Evolutionary conservation across 108 stramenopile species (phyloP).

Genomic region (Cylindrotheca closterium): DNA sequence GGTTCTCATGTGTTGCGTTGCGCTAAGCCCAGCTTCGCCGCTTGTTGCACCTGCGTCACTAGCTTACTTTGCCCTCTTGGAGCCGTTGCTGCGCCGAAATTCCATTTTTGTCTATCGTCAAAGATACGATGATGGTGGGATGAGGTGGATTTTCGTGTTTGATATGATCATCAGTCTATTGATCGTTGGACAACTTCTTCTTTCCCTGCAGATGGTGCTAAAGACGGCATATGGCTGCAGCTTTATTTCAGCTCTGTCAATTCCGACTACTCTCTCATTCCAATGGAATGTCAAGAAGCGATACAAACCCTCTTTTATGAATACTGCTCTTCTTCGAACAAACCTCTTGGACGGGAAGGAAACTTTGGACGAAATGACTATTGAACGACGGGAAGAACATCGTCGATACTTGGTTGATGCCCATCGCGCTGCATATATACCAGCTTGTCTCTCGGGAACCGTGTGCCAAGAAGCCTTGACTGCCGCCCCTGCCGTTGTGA

Average conservation of each 20-base stretch:
- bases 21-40: constrained; percentile 74
- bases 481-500: constrained; percentile 73
- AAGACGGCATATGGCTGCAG: constrained; percentile 60
- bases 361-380: constrained; percentile 34
- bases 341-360: constrained; percentile 80
- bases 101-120: constrained; percentile 83
- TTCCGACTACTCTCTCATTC: constrained; percentile 64
- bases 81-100: constrained; percentile 72
- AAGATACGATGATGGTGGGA: constrained; percentile 34
- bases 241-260: constrained; percentile 43
- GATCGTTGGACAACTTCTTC: constrained; percentile 50
- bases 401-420: constrained; percentile 78
- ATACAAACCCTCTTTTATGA: constrained; percentile 66
- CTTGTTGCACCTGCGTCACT: constrained; percentile 65
- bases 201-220: constrained; percentile 44
- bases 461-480: constrained; percentile 46
- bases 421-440: constrained; percentile 87
- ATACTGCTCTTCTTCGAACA: constrained; percentile 79
- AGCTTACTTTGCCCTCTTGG: constrained; percentile 60
- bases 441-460: constrained; percentile 79
- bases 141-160: constrained; percentile 74
- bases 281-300: constrained; percentile 41
- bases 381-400: constrained; percentile 71
- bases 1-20: constrained; percentile 68
- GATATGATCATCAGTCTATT: constrained; percentile 67